A percentile compares a stretch with the other conserved stretches of the same genome.
These are phyloP conservation scores for Xylariales sp. DNA, from an alignment of 2,329 filamentous ascomycete genomes.

Conservation along the genomic window DNA sequence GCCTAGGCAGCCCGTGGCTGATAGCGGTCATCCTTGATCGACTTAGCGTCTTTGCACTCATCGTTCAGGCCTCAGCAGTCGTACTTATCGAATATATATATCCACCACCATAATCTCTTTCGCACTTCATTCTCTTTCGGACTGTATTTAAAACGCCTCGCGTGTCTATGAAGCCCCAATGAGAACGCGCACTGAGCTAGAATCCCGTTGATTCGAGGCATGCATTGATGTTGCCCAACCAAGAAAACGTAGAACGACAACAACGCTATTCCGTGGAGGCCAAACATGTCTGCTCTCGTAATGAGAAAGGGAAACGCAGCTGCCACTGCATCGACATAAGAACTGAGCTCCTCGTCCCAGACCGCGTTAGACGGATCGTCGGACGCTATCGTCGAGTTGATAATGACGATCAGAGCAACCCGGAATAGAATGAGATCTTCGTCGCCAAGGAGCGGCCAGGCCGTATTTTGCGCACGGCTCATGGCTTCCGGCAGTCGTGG, in stretches of 20 bases:
- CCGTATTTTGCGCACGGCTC: neutral
- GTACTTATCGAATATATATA: conserved; percentile 2
- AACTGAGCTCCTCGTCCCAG: neutral
- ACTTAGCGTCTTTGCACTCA: neutral
- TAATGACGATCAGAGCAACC: neutral
- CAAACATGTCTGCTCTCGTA: too few species aligned
- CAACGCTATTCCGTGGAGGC: too few species aligned
- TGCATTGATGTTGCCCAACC: too few species aligned
- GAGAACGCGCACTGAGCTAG: too few species aligned
- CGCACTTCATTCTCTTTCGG: neutral
- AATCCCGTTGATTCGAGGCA: too few species aligned
- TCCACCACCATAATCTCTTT: conserved; percentile 1
- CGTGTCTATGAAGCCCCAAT: neutral
- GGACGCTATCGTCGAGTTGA: neutral
- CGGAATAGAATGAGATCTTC: neutral
- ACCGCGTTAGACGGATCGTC: neutral
- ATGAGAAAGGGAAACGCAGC: neutral
- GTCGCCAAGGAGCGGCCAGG: neutral
- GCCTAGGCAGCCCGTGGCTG: neutral
- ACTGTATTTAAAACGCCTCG: neutral
- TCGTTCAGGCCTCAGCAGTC: neutral
- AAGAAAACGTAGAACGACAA: too few species aligned
- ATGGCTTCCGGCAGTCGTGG: neutral
- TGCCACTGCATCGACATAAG: neutral
- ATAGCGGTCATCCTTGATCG: neutral